Evolutionary conservation across 768 basidiomycete genomes (phyloP).

Genomic region (Termitomyces sp.): DNA sequence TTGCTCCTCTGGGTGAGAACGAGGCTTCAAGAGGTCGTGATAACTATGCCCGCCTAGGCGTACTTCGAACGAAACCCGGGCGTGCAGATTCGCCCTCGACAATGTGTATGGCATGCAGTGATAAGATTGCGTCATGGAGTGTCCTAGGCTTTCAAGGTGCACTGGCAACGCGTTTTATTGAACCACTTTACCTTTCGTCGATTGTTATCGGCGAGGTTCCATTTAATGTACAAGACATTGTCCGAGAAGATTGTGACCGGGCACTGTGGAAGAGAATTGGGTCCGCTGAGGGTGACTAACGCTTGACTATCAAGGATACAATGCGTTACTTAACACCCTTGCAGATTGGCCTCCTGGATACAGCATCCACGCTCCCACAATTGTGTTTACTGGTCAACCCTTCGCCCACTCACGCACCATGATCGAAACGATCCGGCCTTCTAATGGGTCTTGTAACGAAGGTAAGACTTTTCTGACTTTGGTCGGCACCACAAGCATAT

Average conservation of each 20-base stretch:
- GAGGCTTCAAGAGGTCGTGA: constrained; percentile 71
- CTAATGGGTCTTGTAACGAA: constrained; percentile 63
- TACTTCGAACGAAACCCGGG: constrained; percentile 91
- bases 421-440: constrained; percentile 25
- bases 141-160: constrained; percentile 86
- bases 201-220: constrained; percentile 78
- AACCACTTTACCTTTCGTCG: constrained; percentile 61
- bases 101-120: constrained; percentile 87
- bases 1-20: constrained; percentile 32
- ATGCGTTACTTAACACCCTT: not conserved
- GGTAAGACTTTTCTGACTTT: constrained; percentile 38
- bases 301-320: not conserved
- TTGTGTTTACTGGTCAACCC: constrained; percentile 57
- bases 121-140: constrained; percentile 90
- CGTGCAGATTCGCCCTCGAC: constrained; percentile 87
- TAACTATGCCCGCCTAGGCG: constrained; percentile 71
- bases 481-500: not conserved
- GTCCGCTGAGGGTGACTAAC: constrained; percentile 37
- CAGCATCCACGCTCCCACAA: constrained; percentile 42
- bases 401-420: constrained; percentile 59
- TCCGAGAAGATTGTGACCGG: constrained; percentile 62
- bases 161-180: constrained; percentile 52
- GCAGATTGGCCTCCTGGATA: constrained; percentile 51
- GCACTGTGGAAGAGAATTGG: constrained; percentile 64
- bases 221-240: constrained; percentile 31